Percentiles rank a stretch among this genome's conserved stretches.
These are phyloP conservation scores for Collybia sordida DNA, from an alignment of 768 basidiomycete species.

Conservation along the genomic window DNA sequence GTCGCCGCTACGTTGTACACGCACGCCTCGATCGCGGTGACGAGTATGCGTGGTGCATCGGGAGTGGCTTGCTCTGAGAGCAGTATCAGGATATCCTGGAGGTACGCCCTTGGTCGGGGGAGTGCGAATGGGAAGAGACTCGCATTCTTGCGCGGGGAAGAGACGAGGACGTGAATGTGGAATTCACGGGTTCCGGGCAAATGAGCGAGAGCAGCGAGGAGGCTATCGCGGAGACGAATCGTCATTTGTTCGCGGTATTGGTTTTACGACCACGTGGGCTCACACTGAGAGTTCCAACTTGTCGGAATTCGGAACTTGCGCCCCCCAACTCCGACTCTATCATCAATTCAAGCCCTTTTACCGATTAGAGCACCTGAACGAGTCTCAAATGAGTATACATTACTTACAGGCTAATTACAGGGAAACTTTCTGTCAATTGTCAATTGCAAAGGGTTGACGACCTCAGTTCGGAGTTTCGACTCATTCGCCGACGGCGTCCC, in stretches of 20 bases:
- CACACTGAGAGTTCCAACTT: no score
- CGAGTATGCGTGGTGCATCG: slow-evolving; percentile 57
- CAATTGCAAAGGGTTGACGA: no score
- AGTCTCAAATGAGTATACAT: no score
- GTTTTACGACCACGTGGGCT: no score
- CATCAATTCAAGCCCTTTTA: no score
- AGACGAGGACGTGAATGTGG: slow-evolving; percentile 74
- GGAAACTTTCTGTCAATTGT: no score
- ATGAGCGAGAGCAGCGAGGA: slow-evolving; percentile 53
- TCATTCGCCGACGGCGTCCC: no score
- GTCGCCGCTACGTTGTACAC: slow-evolving; percentile 76
- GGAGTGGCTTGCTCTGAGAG: slow-evolving; percentile 60
- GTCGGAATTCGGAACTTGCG: no score
- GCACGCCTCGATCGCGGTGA: slow-evolving; percentile 76
- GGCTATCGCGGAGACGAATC: slow-evolving; percentile 54
- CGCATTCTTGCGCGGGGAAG: slow-evolving; percentile 64
- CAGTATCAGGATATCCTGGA: slow-evolving; percentile 78
- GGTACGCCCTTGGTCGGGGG: slow-evolving; percentile 61
- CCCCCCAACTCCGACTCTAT: no score
- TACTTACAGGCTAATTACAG: no score
- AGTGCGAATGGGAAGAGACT: slow-evolving; percentile 75
- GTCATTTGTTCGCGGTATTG: slow-evolving; percentile 9
- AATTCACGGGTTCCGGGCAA: slow-evolving; percentile 71
- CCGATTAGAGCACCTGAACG: no score
- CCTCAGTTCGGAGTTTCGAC: no score